These are phyloP conservation scores for Flaveria floridana DNA, from an alignment of 140 eudicot genomes.

Conservation along the genomic window DNA sequence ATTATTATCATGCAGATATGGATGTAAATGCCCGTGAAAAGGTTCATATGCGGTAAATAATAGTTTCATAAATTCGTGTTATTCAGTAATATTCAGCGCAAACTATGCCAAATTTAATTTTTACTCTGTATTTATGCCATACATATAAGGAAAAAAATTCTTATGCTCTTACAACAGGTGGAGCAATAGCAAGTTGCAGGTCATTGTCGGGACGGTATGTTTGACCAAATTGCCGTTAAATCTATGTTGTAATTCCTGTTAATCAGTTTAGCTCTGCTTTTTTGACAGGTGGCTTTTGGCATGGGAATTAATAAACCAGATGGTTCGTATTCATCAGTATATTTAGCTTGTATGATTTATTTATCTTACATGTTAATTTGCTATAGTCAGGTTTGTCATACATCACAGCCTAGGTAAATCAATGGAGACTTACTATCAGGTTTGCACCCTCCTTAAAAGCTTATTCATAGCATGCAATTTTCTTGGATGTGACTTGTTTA, in stretches of 20 bases:
- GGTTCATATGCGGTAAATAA: constrained; percentile 71
- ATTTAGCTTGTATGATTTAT: constrained; percentile 13
- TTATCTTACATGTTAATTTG: constrained; percentile 33
- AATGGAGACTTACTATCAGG: constrained; percentile 99
- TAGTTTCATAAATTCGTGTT: constrained; percentile 10
- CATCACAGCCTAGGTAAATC: constrained; percentile 99
- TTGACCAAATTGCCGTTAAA: neutral
- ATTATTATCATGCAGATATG: constrained; percentile 97
- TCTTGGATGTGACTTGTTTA: constrained; percentile 27
- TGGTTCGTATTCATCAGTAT: constrained; percentile 50
- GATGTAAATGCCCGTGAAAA: constrained; percentile 80
- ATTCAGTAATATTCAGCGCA: neutral
- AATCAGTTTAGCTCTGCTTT: constrained; percentile 12
- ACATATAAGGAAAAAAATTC: neutral
- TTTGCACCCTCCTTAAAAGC: constrained; percentile 29
- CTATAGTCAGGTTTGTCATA: constrained; percentile 97
- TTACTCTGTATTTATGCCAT: neutral
- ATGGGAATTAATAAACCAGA: constrained; percentile 99
- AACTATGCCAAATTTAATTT: neutral
- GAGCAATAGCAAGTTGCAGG: constrained; percentile 94
- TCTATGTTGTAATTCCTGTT: constrained; percentile 1
- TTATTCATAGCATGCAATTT: constrained; percentile 15
- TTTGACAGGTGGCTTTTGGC: constrained; percentile 90
- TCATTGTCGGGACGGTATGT: constrained; percentile 96
- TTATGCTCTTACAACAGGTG: constrained; percentile 49